A percentile compares a stretch with the other conserved stretches of the same genome.
Conservation (phyloP, 345 rosid genomes). For the Hevea brasiliensis region DNA sequence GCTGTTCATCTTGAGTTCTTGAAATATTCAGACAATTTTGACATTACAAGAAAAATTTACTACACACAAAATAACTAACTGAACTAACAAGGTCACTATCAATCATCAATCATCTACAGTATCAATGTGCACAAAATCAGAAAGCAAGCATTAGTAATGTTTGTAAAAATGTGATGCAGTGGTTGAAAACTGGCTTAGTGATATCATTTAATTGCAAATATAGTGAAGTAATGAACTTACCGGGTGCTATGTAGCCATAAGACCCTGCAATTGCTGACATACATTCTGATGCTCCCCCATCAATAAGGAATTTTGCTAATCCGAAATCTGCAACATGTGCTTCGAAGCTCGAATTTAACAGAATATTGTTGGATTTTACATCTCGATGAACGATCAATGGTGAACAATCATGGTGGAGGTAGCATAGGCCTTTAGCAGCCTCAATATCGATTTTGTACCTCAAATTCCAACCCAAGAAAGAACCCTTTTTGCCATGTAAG, state of each 20-base stretch:
- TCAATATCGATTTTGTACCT: slow-evolving; percentile 83
- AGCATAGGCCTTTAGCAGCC: slow-evolving; percentile 90
- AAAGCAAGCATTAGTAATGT: too few relatives aligned
- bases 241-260: slow-evolving; percentile 97
- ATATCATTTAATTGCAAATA: too few relatives aligned
- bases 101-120: not conserved
- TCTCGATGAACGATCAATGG: slow-evolving; percentile 89
- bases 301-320: slow-evolving; percentile 79
- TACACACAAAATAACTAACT: not conserved
- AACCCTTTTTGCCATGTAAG: slow-evolving; percentile 76
- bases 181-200: too few relatives aligned
- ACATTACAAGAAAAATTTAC: too few relatives aligned
- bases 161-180: too few relatives aligned
- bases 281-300: slow-evolving; percentile 79
- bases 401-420: slow-evolving; percentile 91
- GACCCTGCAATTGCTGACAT: slow-evolving; percentile 98
- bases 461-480: slow-evolving; percentile 62
- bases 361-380: slow-evolving; percentile 88
- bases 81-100: not conserved
- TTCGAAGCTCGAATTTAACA: slow-evolving; percentile 78
- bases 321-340: slow-evolving; percentile 99
- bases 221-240: slow-evolving; percentile 50
- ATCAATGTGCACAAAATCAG: too few relatives aligned
- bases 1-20: too few relatives aligned
- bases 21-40: too few relatives aligned